Conservation (phyloP, 2,329 filamentous ascomycete genomes). For the Fusarium sp. region DNA sequence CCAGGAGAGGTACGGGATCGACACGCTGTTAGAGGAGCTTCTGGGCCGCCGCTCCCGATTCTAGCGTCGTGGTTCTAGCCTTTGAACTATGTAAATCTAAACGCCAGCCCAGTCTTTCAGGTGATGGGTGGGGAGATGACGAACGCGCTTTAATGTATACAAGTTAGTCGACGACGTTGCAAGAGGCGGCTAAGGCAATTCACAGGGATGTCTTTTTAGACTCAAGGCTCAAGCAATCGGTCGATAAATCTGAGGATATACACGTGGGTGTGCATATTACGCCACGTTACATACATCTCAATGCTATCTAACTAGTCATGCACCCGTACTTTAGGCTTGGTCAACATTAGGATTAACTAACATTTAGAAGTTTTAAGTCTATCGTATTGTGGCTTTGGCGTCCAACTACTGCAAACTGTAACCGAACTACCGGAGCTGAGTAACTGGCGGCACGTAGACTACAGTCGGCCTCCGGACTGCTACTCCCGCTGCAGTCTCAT, state of each 20-base stretch:
- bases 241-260: neutral
- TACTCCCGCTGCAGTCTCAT: neutral
- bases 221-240: too few species aligned
- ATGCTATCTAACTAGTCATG: neutral
- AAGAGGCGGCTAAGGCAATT: neutral
- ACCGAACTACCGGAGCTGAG: neutral
- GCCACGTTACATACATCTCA: neutral
- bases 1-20: neutral
- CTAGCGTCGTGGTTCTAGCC: slow-evolving; percentile 3
- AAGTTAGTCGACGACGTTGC: neutral
- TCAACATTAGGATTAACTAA: neutral
- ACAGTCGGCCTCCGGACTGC: slow-evolving; percentile 1
- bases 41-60: slow-evolving; percentile 7
- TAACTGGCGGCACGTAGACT: slow-evolving; percentile 15
- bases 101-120: slow-evolving; percentile 15
- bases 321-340: neutral
- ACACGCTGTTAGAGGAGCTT: neutral
- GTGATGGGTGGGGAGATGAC: neutral
- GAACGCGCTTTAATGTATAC: neutral
- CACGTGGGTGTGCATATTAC: neutral
- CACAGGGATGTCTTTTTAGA: neutral
- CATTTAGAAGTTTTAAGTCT: neutral
- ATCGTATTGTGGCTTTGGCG: neutral
- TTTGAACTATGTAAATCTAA: slow-evolving; percentile 13
- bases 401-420: neutral